Conservation (phyloP, 2,329 filamentous ascomycete species). For the Neopestalotiopsis rosae region DNA sequence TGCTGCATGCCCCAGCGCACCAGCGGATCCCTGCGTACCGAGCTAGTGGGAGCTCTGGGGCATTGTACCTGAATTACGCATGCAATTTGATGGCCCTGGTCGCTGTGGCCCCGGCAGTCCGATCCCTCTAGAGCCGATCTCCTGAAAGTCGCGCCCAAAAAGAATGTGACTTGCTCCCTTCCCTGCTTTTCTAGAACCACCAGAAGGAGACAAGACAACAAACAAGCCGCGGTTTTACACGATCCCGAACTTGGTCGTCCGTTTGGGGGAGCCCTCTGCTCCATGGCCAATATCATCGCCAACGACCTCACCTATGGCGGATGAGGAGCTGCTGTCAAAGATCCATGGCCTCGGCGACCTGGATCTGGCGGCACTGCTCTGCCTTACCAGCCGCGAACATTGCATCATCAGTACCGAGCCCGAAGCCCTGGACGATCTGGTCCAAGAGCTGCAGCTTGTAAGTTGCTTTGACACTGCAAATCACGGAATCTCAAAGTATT, state of each 20-base stretch:
- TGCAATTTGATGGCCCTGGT: background rate
- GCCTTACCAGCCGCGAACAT: conserved; percentile 81
- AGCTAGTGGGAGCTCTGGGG: background rate
- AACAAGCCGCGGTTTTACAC: background rate
- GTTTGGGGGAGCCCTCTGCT: background rate
- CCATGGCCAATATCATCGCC: conserved; percentile 23
- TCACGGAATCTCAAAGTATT: too few species aligned
- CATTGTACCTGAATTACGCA: background rate
- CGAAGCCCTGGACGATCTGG: conserved; percentile 68
- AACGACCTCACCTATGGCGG: conserved; percentile 56
- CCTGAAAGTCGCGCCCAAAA: background rate
- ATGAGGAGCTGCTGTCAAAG: conserved; percentile 66
- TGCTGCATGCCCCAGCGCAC: background rate
- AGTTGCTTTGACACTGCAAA: conserved; percentile 11
- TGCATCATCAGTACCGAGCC: conserved; percentile 81
- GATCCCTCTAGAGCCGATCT: background rate
- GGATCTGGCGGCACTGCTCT: conserved; percentile 84
- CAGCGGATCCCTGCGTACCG: background rate
- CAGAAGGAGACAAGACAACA: background rate
- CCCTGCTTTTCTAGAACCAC: background rate
- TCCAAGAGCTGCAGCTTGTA: conserved; percentile 76
- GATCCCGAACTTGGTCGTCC: background rate
- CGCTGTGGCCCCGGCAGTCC: background rate
- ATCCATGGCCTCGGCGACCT: conserved; percentile 84
- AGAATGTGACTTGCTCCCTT: background rate